A percentile compares a stretch with the other conserved stretches of the same genome.
Evolutionary conservation across 2,329 filamentous ascomycete species (phyloP).

Genomic region (Penicillium olsonii): DNA sequence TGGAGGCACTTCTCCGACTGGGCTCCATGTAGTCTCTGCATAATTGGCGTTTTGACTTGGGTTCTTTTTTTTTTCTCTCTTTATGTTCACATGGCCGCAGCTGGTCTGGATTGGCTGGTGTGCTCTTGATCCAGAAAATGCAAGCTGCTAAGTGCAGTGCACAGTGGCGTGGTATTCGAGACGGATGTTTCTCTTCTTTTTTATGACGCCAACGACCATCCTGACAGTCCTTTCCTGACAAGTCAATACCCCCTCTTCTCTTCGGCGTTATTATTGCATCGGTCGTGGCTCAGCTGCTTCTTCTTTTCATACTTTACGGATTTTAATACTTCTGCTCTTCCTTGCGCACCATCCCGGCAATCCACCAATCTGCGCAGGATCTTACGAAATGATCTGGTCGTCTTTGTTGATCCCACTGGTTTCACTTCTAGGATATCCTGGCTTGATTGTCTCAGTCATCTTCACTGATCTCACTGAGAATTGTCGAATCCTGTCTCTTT

Average conservation of each 20-base stretch:
- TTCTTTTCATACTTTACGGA: conserved; percentile 1
- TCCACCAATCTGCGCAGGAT: conserved; percentile 2
- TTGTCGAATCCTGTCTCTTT: conserved; percentile 6
- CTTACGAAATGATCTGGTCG: conserved; percentile 27
- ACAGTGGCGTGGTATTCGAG: conserved; percentile 10
- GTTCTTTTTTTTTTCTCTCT: conserved; percentile 11
- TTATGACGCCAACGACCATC: conserved; percentile 7
- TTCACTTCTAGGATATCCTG: conserved; percentile 6
- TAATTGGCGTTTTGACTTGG: conserved; percentile 22
- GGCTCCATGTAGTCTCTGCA: conserved; percentile 48
- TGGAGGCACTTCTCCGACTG: conserved; percentile 51
- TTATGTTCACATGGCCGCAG: conserved; percentile 23
- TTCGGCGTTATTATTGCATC: conserved; percentile 13
- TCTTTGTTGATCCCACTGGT: conserved; percentile 41
- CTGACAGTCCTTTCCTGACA: conserved; percentile 5
- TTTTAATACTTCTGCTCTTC: conserved; percentile 12
- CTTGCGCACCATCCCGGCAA: not conserved
- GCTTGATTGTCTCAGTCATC: conserved; percentile 28
- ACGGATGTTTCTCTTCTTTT: conserved; percentile 15
- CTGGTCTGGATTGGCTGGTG: conserved; percentile 30
- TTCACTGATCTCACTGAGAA: conserved; percentile 35
- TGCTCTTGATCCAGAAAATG: conserved; percentile 16
- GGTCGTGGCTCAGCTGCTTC: conserved; percentile 6
- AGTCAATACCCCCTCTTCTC: conserved; percentile 7
- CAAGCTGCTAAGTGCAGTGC: conserved; percentile 12